These are phyloP conservation scores for Ophiobolus disseminans DNA, from an alignment of 2,329 filamentous ascomycete species.

Conservation along the genomic window DNA sequence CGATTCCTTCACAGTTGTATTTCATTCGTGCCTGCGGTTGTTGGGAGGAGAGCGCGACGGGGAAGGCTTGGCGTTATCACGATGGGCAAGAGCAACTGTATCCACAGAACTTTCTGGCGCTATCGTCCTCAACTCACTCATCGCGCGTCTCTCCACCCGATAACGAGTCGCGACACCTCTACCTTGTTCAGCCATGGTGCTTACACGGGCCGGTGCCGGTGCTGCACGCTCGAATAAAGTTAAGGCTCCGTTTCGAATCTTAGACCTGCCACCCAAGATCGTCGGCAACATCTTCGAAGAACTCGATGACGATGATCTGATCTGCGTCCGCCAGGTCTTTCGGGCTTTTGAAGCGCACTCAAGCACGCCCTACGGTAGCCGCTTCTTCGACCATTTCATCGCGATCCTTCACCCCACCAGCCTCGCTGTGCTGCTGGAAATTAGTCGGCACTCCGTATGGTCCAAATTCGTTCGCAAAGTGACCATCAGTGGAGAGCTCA, in stretches of 20 bases:
- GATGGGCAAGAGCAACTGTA: too few relatives aligned
- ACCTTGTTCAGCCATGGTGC: not conserved
- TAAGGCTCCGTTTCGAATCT: slow-evolving; percentile 1
- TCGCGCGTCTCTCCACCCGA: not conserved
- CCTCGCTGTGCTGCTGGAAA: slow-evolving; percentile 4
- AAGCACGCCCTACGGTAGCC: slow-evolving; percentile 1
- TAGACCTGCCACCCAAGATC: slow-evolving; percentile 10
- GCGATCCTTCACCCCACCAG: slow-evolving; percentile 7
- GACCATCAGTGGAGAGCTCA: slow-evolving; percentile 5
- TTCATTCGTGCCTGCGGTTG: too few relatives aligned
- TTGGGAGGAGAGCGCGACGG: too few relatives aligned
- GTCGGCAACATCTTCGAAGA: slow-evolving; percentile 1
- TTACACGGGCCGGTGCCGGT: not conserved
- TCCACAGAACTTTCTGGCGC: too few relatives aligned
- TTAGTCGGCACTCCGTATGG: slow-evolving; percentile 1
- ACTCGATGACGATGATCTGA: not conserved
- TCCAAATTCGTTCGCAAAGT: slow-evolving; percentile 3
- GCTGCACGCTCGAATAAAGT: not conserved
- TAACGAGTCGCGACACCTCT: not conserved
- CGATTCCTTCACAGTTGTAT: too few relatives aligned
- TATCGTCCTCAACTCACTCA: not conserved
- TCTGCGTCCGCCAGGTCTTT: not conserved
- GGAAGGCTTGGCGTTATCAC: too few relatives aligned
- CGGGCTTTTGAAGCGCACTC: not conserved
- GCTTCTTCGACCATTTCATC: slow-evolving; percentile 6